Percentiles rank a stretch among this genome's conserved stretches.
Evolutionary conservation across 768 basidiomycete species (phyloP).

Genomic region (Thelephora aurantiotincta): DNA sequence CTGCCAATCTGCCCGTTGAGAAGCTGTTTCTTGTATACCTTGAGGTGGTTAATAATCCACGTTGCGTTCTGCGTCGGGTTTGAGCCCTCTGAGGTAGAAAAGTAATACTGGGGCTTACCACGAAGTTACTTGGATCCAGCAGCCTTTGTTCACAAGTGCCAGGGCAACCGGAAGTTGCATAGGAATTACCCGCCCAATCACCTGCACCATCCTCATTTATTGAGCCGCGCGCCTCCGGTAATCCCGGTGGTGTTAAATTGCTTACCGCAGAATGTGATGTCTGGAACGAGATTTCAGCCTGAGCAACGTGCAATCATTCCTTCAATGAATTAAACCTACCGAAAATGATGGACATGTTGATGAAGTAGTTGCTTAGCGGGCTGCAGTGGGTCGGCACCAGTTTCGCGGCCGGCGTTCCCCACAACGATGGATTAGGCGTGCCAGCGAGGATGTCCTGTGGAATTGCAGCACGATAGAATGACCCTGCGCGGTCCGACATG

Average conservation of each 20-base stretch:
- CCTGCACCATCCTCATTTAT: too few relatives aligned
- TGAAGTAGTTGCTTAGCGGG: constrained; percentile 36
- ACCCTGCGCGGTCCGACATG: constrained; percentile 33
- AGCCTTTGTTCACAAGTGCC: constrained; percentile 54
- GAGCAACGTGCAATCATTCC: constrained; percentile 2
- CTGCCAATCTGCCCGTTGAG: constrained; percentile 18
- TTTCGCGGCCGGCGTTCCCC: constrained; percentile 55
- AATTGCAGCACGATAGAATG: constrained; percentile 68
- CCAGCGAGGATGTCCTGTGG: constrained; percentile 52
- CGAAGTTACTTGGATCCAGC: constrained; percentile 59
- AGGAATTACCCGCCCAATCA: constrained; percentile 78
- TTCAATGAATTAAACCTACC: constrained; percentile 28
- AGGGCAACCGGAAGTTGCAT: constrained; percentile 58
- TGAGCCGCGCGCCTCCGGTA: too few relatives aligned
- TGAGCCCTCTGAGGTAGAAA: constrained; percentile 1
- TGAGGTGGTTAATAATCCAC: constrained; percentile 69
- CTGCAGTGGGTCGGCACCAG: constrained; percentile 42
- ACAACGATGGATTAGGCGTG: constrained; percentile 47
- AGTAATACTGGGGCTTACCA: constrained; percentile 26
- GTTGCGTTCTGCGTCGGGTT: constrained; percentile 47
- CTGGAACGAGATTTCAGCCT: constrained; percentile 20
- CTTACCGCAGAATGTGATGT: constrained; percentile 71
- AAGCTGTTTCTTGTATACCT: constrained; percentile 52
- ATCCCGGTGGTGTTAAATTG: too few relatives aligned
- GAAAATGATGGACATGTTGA: constrained; percentile 62